phyloP scores from a whole-genome alignment of 1,139 yeast species.

The Debaryomyces udenii region DNA sequence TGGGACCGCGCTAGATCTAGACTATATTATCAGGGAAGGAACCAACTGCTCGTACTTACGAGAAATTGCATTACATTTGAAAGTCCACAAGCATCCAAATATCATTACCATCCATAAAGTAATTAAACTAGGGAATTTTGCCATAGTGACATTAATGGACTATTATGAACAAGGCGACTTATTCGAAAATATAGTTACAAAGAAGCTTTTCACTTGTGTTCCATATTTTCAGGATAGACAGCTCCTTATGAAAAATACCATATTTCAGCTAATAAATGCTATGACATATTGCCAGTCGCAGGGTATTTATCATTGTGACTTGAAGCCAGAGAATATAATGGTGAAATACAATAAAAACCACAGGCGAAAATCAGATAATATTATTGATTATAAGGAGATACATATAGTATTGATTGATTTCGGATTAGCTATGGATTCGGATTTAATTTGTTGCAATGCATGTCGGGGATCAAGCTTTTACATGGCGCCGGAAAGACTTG shows the following conservation, averaged over 20 bases:
- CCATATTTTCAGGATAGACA: conserved; percentile 35
- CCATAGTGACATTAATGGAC: conserved; percentile 77
- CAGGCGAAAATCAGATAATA: conserved; percentile 20
- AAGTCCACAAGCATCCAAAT: conserved; percentile 77
- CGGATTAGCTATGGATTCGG: conserved; percentile 73
- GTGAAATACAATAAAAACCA: conserved; percentile 43
- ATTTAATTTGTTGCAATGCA: conserved; percentile 64
- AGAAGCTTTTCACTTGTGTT: conserved; percentile 54
- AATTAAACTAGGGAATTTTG: conserved; percentile 55
- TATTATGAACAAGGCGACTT: conserved; percentile 82
- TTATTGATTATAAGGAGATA: conserved; percentile 56
- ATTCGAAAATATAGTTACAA: conserved; percentile 76
- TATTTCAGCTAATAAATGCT: conserved; percentile 75
- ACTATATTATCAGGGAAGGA: conserved; percentile 46
- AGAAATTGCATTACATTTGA: conserved; percentile 73
- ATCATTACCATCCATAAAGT: conserved; percentile 76
- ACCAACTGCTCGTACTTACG: conserved; percentile 51
- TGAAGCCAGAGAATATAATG: conserved; percentile 88
- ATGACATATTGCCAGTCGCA: conserved; percentile 67
- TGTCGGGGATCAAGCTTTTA: conserved; percentile 89
- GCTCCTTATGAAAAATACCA: conserved; percentile 65
- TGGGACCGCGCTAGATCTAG: conserved; percentile 40
- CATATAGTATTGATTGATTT: conserved; percentile 76
- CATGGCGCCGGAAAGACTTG: conserved; percentile 89
- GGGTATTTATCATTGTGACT: conserved; percentile 82